A percentile compares a stretch with the other conserved stretches of the same genome.
These are phyloP conservation scores for Lepidium didymum DNA, from an alignment of 345 rosid species.

Conservation along the genomic window DNA sequence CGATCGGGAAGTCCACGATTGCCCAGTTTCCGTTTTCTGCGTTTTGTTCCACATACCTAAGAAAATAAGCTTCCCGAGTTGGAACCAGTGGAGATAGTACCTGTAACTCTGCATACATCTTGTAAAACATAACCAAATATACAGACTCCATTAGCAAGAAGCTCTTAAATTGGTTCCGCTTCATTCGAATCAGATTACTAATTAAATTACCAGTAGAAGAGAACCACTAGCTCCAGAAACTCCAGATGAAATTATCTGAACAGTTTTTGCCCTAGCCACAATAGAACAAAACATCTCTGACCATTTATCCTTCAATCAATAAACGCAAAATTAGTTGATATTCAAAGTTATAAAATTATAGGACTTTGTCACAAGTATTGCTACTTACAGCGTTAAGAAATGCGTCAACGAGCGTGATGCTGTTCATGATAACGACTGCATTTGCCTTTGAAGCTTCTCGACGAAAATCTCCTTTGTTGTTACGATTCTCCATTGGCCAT, in stretches of 20 bases:
- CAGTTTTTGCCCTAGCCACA: slow-evolving; percentile 74
- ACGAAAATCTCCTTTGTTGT: slow-evolving; percentile 32
- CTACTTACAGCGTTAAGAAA: slow-evolving; percentile 73
- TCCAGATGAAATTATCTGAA: slow-evolving; percentile 60
- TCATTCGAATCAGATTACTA: not conserved
- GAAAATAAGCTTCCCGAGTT: slow-evolving; percentile 70
- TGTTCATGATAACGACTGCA: slow-evolving; percentile 84
- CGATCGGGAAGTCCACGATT: slow-evolving; percentile 77
- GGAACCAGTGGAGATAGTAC: slow-evolving; percentile 79
- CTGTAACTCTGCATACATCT: slow-evolving; percentile 93
- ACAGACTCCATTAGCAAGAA: not conserved
- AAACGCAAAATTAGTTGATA: not conserved
- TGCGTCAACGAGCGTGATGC: slow-evolving; percentile 69
- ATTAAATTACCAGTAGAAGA: slow-evolving; percentile 62
- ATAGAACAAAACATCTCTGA: slow-evolving; percentile 85
- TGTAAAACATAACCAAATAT: not conserved
- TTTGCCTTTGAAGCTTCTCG: slow-evolving; percentile 69
- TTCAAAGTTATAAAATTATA: not conserved
- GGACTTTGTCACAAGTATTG: not conserved
- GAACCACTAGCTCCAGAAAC: slow-evolving; percentile 69
- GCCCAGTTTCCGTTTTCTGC: slow-evolving; percentile 62
- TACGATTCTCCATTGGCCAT: slow-evolving; percentile 47
- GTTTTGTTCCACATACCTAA: slow-evolving; percentile 77
- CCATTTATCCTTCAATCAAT: slow-evolving; percentile 61
- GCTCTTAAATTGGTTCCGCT: not conserved